Evolutionary conservation across 2,329 filamentous ascomycete genomes (phyloP), one percentile per base, ranked within the genome.

Genomic region (Dactylellina sp.): DNA sequence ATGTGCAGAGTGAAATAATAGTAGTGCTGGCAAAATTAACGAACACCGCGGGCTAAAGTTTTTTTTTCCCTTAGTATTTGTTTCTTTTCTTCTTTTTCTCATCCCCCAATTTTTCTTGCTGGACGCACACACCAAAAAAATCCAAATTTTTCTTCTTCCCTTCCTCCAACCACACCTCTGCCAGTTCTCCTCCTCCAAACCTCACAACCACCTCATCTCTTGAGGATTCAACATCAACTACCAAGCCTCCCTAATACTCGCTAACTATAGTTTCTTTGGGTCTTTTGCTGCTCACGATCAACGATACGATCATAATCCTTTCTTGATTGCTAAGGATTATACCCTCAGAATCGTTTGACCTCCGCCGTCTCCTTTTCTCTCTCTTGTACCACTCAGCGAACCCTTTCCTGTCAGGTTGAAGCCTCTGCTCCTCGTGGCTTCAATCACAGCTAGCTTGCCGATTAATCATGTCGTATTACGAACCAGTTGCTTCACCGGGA

Each of bases 121-220:
- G 56, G 44, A 77, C 68, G 59, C 66, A 66, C 75, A 66, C 65
- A 72, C 75, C 75, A 71, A 75, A 64, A 77, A 76, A 75, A 72
- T 60, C 61, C 62, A 65, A 75, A 64, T 66, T 71, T 76, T 77
- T 76, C 53, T 61, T 65, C 63, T 75, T 74, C 52, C 64, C 57
- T 63, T 63, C 64, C 59, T 75, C 66, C 66, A 71, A 71, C 66
- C 66, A 71, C 66, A 68, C 52, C 59, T 75, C 59, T 64, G 63
- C 61, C 68, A 59, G 70, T 72, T 76, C 63, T 71, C 65, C 59
- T 75, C n/a, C 66, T 70, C 64, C 70, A 47, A 57, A 49, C 49
- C 52, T 76, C 52, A 65, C 60, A 61, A 53, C 74, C 47, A 64
- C 74, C 61, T 66, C 65, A 66, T 64, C 44, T 63, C 62, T 61